These are phyloP conservation scores for Nannochloris sp. DNA, from an alignment of 139 green algal species.

Conservation along the genomic window DNA sequence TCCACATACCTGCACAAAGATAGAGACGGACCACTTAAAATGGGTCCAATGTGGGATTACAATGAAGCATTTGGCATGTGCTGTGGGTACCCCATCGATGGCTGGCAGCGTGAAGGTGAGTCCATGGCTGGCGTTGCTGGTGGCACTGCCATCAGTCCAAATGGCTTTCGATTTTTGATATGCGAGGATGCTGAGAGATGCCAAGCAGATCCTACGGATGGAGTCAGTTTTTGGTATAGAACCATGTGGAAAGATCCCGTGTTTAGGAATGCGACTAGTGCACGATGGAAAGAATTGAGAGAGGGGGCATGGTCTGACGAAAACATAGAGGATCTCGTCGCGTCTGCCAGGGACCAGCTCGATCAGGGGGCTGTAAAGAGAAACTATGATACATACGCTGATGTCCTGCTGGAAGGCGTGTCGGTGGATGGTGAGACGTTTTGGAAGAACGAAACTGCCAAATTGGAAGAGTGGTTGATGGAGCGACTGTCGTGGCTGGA, in stretches of 20 bases:
- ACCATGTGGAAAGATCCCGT: slow-evolving; percentile 21
- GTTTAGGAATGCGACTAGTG: slow-evolving; percentile 7
- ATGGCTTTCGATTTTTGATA: slow-evolving; percentile 37
- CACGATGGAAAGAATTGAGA: slow-evolving; percentile 19
- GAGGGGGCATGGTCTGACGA: slow-evolving; percentile 13
- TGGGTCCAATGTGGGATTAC: slow-evolving; percentile 27
- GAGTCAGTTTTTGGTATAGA: slow-evolving; percentile 15
- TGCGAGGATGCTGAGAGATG: slow-evolving; percentile 30
- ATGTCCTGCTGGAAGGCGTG: slow-evolving; percentile 2
- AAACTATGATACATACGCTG: slow-evolving; percentile 6
- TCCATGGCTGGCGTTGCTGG: slow-evolving; percentile 27
- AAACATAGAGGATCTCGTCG: neutral
- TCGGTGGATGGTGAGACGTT: neutral
- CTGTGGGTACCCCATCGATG: slow-evolving; percentile 70
- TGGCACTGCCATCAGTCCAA: slow-evolving; percentile 56
- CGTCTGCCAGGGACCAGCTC: neutral
- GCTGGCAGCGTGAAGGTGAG: slow-evolving; percentile 22
- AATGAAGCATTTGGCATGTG: slow-evolving; percentile 68
- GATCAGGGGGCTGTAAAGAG: neutral
- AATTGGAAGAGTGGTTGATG: slow-evolving; percentile 13
- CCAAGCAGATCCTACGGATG: slow-evolving; percentile 18
- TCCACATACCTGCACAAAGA: slow-evolving; percentile 33
- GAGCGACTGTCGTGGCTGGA: slow-evolving; percentile 26
- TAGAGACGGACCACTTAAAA: slow-evolving; percentile 6
- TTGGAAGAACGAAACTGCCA: slow-evolving; percentile 6